These are phyloP conservation scores for Yamadazyma spencermartinsiae DNA, from an alignment of 1,139 yeast species.

Conservation along the genomic window DNA sequence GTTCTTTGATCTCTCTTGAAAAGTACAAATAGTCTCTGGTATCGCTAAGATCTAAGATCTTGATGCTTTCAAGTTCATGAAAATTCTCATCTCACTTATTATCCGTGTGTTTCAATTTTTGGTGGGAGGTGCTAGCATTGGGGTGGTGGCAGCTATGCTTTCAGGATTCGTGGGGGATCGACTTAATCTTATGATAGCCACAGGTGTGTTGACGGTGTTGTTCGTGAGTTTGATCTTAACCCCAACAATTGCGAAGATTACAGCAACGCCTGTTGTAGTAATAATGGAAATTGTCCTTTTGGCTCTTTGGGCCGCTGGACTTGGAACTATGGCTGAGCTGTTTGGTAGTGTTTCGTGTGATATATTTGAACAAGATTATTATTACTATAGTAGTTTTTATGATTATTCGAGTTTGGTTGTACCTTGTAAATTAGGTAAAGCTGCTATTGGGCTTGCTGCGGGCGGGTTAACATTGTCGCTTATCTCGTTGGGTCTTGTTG, in stretches of 20 bases:
- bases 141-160: slow-evolving; percentile 2
- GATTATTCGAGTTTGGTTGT: background rate
- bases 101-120: background rate
- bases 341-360: background rate
- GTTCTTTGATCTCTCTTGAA: no score
- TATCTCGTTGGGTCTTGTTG: no score
- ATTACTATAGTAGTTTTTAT: background rate
- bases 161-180: background rate
- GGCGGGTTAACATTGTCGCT: background rate
- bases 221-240: background rate
- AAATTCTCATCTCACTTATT: no score
- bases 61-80: no score
- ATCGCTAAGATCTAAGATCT: no score
- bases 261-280: background rate
- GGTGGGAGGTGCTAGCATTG: background rate
- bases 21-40: no score
- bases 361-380: background rate
- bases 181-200: background rate
- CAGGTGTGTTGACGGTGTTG: background rate
- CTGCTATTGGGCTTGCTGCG: background rate
- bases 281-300: background rate
- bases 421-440: background rate
- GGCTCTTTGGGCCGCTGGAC: background rate
- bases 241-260: background rate
- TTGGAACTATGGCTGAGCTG: background rate